Conservation (phyloP, 179 eudicot species). For the Patellifolia procumbens region DNA sequence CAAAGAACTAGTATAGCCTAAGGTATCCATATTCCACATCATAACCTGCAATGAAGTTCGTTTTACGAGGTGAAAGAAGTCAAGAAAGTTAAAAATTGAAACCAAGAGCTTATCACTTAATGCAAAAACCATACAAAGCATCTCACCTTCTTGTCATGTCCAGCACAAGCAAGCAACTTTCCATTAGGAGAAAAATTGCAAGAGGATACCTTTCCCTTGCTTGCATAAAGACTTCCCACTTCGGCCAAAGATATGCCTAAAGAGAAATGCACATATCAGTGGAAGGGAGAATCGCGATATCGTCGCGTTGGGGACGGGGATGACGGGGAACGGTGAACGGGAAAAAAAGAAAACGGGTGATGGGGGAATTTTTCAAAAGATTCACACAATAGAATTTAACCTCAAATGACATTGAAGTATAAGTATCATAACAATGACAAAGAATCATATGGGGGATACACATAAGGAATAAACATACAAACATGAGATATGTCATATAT, state of each 20-base stretch:
- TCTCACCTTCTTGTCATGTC: constrained; percentile 35
- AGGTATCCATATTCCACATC: constrained; percentile 44
- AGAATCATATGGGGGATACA: too few species aligned
- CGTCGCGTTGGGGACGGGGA: too few species aligned
- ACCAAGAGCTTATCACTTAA: neutral
- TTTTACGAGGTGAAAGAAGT: neutral
- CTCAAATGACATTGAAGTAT: too few species aligned
- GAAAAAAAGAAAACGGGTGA: too few species aligned
- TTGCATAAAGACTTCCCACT: constrained; percentile 30
- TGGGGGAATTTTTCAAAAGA: too few species aligned
- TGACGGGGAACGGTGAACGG: too few species aligned
- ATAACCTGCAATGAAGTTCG: constrained; percentile 36
- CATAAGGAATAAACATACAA: too few species aligned
- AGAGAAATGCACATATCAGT: constrained; percentile 7
- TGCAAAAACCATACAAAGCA: neutral
- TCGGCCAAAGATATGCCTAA: constrained; percentile 25
- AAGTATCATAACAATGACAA: too few species aligned
- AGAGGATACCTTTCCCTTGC: constrained; percentile 30
- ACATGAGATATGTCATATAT: too few species aligned
- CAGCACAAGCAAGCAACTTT: constrained; percentile 34
- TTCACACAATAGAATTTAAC: too few species aligned
- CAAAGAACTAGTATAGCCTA: constrained; percentile 18
- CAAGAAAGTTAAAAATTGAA: neutral
- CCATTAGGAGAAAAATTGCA: constrained; percentile 36
- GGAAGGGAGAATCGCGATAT: too few species aligned